Evolutionary conservation across 2,329 filamentous ascomycete species (phyloP).

Genomic region (Proliferodiscus dingleyae): DNA sequence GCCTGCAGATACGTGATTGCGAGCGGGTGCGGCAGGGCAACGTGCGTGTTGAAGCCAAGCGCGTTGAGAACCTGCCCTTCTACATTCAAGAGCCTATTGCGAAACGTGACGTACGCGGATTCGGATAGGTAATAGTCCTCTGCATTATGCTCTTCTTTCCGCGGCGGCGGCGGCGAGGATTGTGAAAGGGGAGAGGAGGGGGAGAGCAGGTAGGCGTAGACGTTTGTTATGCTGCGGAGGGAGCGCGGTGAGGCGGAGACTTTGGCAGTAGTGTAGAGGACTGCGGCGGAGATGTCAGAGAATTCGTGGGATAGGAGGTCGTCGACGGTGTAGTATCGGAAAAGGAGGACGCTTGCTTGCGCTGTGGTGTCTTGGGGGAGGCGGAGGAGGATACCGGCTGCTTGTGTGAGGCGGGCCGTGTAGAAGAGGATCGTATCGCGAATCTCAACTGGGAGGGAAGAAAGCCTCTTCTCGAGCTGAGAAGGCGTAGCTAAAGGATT

Average conservation of each 20-base stretch:
- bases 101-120: slow-evolving; percentile 61
- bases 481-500: slow-evolving; percentile 70
- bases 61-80: slow-evolving; percentile 74
- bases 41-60: slow-evolving; percentile 78
- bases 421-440: slow-evolving; percentile 68
- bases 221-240: slow-evolving; percentile 75
- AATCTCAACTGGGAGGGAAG: slow-evolving; percentile 59
- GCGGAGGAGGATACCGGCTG: slow-evolving; percentile 73
- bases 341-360: slow-evolving; percentile 76
- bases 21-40: slow-evolving; percentile 78
- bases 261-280: slow-evolving; percentile 78
- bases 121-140: slow-evolving; percentile 74
- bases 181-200: slow-evolving; percentile 48
- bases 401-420: slow-evolving; percentile 69
- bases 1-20: slow-evolving; percentile 91
- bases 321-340: slow-evolving; percentile 67
- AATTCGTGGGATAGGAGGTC: slow-evolving; percentile 40
- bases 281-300: slow-evolving; percentile 76
- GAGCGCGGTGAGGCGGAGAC: slow-evolving; percentile 72
- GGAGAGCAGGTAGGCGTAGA: slow-evolving; percentile 76
- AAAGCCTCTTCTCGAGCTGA: slow-evolving; percentile 57
- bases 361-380: slow-evolving; percentile 83
- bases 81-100: slow-evolving; percentile 60
- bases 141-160: too few relatives aligned
- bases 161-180: too few relatives aligned